Conservation (phyloP, 192 early-diverging fungal species). For the Endogone sp. region DNA sequence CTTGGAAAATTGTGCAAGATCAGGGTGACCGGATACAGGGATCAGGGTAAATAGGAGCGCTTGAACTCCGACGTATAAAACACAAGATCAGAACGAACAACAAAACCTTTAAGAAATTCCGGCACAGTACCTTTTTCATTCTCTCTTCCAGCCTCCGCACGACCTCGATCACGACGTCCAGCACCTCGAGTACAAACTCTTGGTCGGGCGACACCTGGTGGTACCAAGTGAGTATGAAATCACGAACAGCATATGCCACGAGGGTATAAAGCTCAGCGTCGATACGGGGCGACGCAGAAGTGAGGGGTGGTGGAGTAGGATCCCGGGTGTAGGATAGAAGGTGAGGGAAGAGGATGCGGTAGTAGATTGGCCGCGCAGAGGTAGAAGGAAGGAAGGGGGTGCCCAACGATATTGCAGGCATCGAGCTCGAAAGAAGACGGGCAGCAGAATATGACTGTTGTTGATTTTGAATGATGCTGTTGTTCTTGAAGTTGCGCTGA, state of each 20-base stretch:
- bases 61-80: not conserved
- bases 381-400: not conserved
- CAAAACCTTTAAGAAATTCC: not conserved
- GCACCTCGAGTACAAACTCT: constrained; percentile 32
- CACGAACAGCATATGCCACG: constrained; percentile 40
- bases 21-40: not conserved
- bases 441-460: not conserved
- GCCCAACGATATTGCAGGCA: too few relatives aligned
- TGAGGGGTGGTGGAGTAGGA: constrained; percentile 19
- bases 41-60: not conserved
- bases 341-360: constrained; percentile 35
- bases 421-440: too few relatives aligned
- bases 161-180: constrained; percentile 27
- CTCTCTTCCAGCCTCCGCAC: constrained; percentile 33
- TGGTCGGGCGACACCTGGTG: constrained; percentile 38
- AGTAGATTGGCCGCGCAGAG: constrained; percentile 11
- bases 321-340: constrained; percentile 23
- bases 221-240: constrained; percentile 53
- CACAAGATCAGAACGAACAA: not conserved
- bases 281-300: constrained; percentile 37
- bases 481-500: too few relatives aligned
- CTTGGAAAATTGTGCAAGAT: constrained; percentile 10
- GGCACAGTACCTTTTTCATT: constrained; percentile 31
- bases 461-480: too few relatives aligned
- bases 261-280: constrained; percentile 50